Percentiles rank a stretch among this genome's conserved stretches.
These are phyloP conservation scores for Cruciata laevipes DNA, from an alignment of 257 asterid genomes.

Conservation along the genomic window DNA sequence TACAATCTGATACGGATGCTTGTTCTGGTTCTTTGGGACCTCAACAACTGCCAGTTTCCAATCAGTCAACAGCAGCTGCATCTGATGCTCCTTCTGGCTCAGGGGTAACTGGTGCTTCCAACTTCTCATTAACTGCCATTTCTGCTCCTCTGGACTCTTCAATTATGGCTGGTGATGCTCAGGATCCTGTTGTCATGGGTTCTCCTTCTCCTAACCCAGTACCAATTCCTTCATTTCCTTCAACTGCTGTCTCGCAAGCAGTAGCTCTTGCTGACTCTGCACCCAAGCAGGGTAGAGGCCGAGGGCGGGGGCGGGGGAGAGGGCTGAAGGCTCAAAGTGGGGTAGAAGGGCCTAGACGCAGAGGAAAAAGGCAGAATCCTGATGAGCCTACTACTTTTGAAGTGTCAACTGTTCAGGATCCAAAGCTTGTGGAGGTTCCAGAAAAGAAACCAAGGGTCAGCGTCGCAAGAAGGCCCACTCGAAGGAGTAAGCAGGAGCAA, in stretches of 20 bases:
- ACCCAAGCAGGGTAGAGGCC: constrained; percentile 50
- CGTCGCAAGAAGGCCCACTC: constrained; percentile 41
- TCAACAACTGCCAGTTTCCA: constrained; percentile 24
- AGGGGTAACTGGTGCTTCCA: constrained; percentile 5
- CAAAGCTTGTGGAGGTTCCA: constrained; percentile 38
- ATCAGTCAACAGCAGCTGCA: constrained; percentile 20
- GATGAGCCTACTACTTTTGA: constrained; percentile 36
- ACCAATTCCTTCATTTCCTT: constrained; percentile 25
- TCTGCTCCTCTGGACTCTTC: constrained; percentile 23
- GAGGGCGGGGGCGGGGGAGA: constrained; percentile 50
- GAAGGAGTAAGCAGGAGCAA: constrained; percentile 35
- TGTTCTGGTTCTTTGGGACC: constrained; percentile 18
- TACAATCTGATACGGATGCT: constrained; percentile 20
- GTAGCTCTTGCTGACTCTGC: constrained; percentile 30
- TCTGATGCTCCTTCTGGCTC: constrained; percentile 17
- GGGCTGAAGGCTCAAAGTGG: constrained; percentile 52
- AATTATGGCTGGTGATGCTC: constrained; percentile 27
- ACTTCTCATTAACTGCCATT: constrained; percentile 15
- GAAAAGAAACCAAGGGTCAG: constrained; percentile 66
- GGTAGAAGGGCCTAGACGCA: constrained; percentile 55
- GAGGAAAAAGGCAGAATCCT: constrained; percentile 64
- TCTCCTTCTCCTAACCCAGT: constrained; percentile 31
- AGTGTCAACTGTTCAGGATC: constrained; percentile 36
- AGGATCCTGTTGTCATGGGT: constrained; percentile 27
- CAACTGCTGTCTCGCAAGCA: constrained; percentile 31